Evolutionary conservation across 768 basidiomycete genomes (phyloP).

Genomic region (Russula sp.): DNA sequence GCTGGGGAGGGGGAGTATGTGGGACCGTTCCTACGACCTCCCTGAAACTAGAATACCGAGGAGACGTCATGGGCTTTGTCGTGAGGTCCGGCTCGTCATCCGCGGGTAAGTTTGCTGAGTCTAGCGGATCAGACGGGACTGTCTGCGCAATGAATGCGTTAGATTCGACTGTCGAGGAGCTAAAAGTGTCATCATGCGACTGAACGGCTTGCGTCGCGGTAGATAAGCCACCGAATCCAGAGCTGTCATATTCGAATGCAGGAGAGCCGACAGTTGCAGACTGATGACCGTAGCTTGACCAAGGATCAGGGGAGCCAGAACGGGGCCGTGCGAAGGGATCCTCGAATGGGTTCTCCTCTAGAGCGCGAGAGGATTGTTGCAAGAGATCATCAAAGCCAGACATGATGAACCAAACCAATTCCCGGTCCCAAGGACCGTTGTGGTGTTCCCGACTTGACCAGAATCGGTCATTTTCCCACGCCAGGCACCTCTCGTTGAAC

Average conservation of each 20-base stretch:
- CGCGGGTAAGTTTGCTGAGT: slow-evolving; percentile 31
- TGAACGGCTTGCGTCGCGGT: slow-evolving; percentile 3
- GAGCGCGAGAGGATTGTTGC: slow-evolving; percentile 20
- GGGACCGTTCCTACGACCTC: slow-evolving; percentile 34
- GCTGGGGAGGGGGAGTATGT: slow-evolving; percentile 14
- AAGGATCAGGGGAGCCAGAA: slow-evolving; percentile 25
- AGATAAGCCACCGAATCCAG: slow-evolving; percentile 10
- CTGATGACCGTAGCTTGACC: slow-evolving; percentile 19
- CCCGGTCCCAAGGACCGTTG: neutral
- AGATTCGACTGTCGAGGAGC: neutral
- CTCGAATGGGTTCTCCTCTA: slow-evolving; percentile 27
- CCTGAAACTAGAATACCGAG: slow-evolving; percentile 44
- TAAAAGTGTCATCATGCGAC: neutral
- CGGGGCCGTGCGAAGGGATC: slow-evolving; percentile 26
- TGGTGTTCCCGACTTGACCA: too few relatives aligned
- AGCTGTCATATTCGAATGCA: slow-evolving; percentile 17
- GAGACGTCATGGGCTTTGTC: slow-evolving; percentile 9
- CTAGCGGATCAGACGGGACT: slow-evolving; percentile 33
- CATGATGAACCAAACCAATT: slow-evolving; percentile 9
- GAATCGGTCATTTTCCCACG: neutral
- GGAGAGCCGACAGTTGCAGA: neutral
- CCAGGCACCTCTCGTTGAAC: too few relatives aligned
- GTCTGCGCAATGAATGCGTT: neutral
- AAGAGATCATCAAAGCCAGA: slow-evolving; percentile 27
- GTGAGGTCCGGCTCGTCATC: slow-evolving; percentile 21